Percentiles rank a stretch among this genome's conserved stretches.
phyloP scores from a whole-genome alignment of 2,329 filamentous ascomycete genomes.

The Amauroascus verrucosus region DNA sequence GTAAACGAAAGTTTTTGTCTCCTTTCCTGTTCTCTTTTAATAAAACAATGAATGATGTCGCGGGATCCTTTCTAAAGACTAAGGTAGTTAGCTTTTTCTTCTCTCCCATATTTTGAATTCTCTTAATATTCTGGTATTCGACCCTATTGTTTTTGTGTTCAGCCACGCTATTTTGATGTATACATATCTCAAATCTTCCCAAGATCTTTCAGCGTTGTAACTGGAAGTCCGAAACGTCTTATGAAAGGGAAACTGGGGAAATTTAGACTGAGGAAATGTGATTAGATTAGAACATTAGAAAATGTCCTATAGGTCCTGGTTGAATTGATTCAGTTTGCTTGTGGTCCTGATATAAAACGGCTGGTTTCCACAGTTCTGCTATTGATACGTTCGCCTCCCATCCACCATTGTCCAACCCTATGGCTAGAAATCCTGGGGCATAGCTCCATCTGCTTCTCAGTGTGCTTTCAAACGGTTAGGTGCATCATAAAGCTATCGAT shows the following conservation, averaged over 20 bases:
- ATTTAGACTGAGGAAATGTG: not conserved
- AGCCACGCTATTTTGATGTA: not conserved
- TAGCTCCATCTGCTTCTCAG: no score
- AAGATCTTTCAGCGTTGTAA: not conserved
- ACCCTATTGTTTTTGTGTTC: not conserved
- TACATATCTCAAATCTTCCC: not conserved
- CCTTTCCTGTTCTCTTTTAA: not conserved
- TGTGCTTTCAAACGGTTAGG: no score
- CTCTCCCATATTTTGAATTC: not conserved
- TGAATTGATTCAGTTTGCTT: no score
- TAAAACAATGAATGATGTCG: constrained; percentile 7
- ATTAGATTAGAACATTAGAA: constrained; percentile 5
- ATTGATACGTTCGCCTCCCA: no score
- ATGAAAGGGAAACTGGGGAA: not conserved
- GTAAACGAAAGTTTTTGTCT: constrained; percentile 30
- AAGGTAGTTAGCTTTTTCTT: not conserved
- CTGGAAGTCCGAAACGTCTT: not conserved
- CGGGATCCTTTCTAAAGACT: not conserved
- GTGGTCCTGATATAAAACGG: no score
- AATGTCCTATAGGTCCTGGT: no score
- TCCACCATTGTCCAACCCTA: no score
- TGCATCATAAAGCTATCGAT: no score
- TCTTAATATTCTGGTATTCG: not conserved
- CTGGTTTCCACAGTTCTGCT: no score
- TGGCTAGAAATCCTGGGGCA: no score